Percentiles rank a stretch among this genome's conserved stretches.
Conservation (phyloP, 768 basidiomycete species). For the Calocybe cyanea region DNA sequence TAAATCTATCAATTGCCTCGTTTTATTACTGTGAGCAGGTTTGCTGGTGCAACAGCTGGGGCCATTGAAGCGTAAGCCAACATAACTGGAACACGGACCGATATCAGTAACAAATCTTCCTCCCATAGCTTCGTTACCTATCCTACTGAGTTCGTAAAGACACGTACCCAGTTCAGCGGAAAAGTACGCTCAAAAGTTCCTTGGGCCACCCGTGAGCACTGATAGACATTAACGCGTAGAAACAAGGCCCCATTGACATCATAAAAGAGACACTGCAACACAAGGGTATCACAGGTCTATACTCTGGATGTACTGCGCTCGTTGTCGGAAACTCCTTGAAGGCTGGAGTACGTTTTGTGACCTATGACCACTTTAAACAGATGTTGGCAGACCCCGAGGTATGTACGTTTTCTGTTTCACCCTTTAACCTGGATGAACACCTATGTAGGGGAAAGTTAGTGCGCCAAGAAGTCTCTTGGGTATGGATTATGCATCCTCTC, state of each 20-base stretch:
- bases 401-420: conserved; percentile 16
- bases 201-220: background rate
- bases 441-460: conserved; percentile 81
- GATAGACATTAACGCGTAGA: conserved; percentile 23
- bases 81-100: background rate
- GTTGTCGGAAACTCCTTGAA: conserved; percentile 90
- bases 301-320: conserved; percentile 87
- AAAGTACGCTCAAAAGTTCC: conserved; percentile 39
- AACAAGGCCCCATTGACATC: conserved; percentile 70
- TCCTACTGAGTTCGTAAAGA: conserved; percentile 91
- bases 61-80: conserved; percentile 83
- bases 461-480: conserved; percentile 82
- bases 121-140: conserved; percentile 74
- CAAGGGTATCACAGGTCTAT: conserved; percentile 82
- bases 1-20: background rate
- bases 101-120: background rate
- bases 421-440: background rate
- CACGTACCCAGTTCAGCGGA: conserved; percentile 87
- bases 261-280: conserved; percentile 67
- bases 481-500: conserved; percentile 24
- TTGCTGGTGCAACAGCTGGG: conserved; percentile 91
- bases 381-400: conserved; percentile 82
- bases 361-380: conserved; percentile 90
- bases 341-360: conserved; percentile 94
- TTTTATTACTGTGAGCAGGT: conserved; percentile 22